Evolutionary conservation across 345 rosid genomes (phyloP).

Genomic region (Limnanthes douglasii): DNA sequence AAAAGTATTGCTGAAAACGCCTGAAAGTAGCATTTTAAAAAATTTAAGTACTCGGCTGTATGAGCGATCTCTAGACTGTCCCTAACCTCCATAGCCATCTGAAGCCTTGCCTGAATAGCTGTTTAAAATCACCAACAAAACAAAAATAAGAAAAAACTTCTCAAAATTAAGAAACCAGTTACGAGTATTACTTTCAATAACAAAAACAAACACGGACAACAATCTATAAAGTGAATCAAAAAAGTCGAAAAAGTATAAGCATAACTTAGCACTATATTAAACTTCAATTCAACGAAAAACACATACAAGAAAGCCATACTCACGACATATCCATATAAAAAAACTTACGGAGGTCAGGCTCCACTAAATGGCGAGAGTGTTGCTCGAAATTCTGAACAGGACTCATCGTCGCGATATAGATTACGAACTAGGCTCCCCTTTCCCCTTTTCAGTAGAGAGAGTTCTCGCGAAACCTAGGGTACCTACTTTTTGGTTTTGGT

Average conservation of each 20-base stretch:
- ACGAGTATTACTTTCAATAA: too few species aligned
- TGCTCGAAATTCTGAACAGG: constrained; percentile 96
- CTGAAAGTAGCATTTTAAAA: constrained; percentile 82
- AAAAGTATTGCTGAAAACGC: constrained; percentile 74
- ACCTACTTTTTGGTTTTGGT: too few species aligned
- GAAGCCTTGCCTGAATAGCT: constrained; percentile 70
- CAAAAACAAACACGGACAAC: too few species aligned
- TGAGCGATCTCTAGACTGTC: constrained; percentile 98
- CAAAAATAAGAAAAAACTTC: constrained; percentile 4
- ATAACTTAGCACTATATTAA: background rate
- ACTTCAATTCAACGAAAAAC: background rate
- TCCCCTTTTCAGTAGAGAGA: too few species aligned
- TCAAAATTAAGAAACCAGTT: too few species aligned
- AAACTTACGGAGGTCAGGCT: constrained; percentile 54
- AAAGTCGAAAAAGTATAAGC: too few species aligned
- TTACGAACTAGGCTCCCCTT: too few species aligned
- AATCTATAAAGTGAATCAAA: too few species aligned
- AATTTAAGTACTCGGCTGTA: constrained; percentile 91
- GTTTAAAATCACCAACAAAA: constrained; percentile 11
- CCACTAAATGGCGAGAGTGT: constrained; percentile 73
- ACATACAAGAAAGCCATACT: background rate
- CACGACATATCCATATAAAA: too few species aligned
- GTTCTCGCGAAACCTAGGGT: too few species aligned
- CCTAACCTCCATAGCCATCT: constrained; percentile 90
- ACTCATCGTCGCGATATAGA: too few species aligned